These are phyloP conservation scores for Huntiella omanensis DNA, from an alignment of 2,329 filamentous ascomycete species.

Conservation along the genomic window DNA sequence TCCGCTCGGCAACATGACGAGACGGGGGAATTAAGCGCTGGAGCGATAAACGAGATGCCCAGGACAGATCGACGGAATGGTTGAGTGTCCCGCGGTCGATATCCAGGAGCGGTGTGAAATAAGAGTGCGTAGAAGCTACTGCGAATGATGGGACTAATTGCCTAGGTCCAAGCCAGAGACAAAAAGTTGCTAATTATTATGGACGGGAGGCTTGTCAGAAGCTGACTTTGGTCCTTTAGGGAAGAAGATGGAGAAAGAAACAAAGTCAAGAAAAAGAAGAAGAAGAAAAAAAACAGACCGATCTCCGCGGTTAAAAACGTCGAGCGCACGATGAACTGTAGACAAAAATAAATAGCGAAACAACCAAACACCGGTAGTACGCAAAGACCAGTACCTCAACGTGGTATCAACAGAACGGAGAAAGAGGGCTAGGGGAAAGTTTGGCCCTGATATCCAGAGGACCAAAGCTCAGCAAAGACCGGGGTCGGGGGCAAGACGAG, in stretches of 20 bases:
- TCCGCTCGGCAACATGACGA: constrained; percentile 42
- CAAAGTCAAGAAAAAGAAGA: constrained; percentile 15
- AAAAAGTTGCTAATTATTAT: no score
- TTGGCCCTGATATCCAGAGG: constrained; percentile 9
- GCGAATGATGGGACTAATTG: background rate
- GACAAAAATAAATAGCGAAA: background rate
- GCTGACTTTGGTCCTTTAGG: no score
- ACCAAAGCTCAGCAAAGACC: constrained; percentile 11
- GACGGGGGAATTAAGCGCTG: background rate
- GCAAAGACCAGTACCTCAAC: constrained; percentile 2
- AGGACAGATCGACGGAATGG: background rate
- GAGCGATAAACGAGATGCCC: background rate
- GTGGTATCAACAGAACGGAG: constrained; percentile 8
- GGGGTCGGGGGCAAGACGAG: constrained; percentile 10
- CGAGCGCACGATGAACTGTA: background rate
- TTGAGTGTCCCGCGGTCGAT: background rate
- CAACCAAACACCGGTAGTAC: background rate
- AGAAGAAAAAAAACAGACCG: constrained; percentile 5
- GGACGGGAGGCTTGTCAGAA: no score
- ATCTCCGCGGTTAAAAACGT: background rate
- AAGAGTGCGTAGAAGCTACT: background rate
- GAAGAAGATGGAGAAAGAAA: constrained; percentile 4
- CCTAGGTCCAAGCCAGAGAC: no score
- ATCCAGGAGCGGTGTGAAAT: constrained; percentile 1
- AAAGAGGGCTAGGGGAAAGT: constrained; percentile 5